Conservation (phyloP, 1,284 basidiomycete species). For the Phellinidium pouzarii region DNA sequence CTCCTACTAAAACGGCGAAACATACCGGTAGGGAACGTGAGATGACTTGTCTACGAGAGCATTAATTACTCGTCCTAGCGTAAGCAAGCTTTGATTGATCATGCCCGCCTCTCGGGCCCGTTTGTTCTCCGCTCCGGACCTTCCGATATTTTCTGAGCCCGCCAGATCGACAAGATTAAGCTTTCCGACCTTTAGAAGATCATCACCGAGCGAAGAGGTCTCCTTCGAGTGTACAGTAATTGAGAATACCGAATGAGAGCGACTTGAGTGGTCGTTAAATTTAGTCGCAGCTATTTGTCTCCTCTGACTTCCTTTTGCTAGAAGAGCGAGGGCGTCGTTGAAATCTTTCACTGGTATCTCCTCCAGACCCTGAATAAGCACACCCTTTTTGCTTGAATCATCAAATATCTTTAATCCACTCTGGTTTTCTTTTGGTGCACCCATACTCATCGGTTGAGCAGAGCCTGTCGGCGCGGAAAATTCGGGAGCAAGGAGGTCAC, state of each 20-base stretch:
- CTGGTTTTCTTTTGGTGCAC: constrained; percentile 37
- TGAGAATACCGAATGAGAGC: constrained; percentile 98
- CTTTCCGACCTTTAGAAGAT: constrained; percentile 89
- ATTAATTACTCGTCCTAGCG: constrained; percentile 95
- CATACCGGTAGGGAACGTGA: constrained; percentile 91
- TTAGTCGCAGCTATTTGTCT: constrained; percentile 95
- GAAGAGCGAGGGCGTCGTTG: constrained; percentile 77
- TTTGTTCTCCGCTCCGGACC: constrained; percentile 93
- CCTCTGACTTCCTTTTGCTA: constrained; percentile 85
- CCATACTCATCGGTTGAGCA: constrained; percentile 68
- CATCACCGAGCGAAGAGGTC: constrained; percentile 71
- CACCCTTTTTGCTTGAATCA: constrained; percentile 80
- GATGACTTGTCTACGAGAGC: constrained; percentile 88
- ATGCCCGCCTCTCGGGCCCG: constrained; percentile 95
- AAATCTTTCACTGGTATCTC: constrained; percentile 83
- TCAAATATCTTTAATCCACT: constrained; percentile 86
- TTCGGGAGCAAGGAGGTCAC: constrained; percentile 81
- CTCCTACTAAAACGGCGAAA: constrained; percentile 1
- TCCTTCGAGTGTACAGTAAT: constrained; percentile 94
- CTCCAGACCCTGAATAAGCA: constrained; percentile 92
- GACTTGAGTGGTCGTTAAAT: constrained; percentile 96
- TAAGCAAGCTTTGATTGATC: constrained; percentile 97
- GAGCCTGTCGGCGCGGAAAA: constrained; percentile 54
- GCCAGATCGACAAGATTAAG: constrained; percentile 97
- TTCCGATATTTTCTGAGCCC: constrained; percentile 95